A percentile compares a stretch with the other conserved stretches of the same genome.
Conservation (phyloP, 2,329 filamentous ascomycete genomes). For the Botryotinia calthae region DNA sequence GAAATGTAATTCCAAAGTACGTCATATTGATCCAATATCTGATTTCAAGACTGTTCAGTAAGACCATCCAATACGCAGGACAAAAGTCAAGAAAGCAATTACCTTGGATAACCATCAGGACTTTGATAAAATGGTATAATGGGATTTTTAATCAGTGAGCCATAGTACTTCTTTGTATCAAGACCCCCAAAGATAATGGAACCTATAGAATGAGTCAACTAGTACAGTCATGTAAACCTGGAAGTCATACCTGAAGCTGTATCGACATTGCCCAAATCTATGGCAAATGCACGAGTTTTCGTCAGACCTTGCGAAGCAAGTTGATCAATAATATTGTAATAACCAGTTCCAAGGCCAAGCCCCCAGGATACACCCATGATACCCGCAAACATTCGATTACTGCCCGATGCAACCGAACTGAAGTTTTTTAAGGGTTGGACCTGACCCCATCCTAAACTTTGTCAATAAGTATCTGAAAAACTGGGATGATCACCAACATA, state of each 20-base stretch:
- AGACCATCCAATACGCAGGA: background rate
- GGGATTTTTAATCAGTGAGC: slow-evolving; percentile 25
- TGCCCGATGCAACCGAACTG: slow-evolving; percentile 22
- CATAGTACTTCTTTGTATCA: slow-evolving; percentile 29
- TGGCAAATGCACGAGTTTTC: slow-evolving; percentile 29
- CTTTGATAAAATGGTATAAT: slow-evolving; percentile 24
- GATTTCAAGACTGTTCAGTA: background rate
- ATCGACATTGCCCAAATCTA: slow-evolving; percentile 26
- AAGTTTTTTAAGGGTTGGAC: slow-evolving; percentile 11
- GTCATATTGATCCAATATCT: slow-evolving; percentile 31
- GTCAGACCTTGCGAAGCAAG: slow-evolving; percentile 25
- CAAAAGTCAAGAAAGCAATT: background rate
- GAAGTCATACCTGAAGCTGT: slow-evolving; percentile 20
- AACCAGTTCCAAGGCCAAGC: slow-evolving; percentile 19
- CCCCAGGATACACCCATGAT: slow-evolving; percentile 23
- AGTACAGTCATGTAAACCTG: background rate
- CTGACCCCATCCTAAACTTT: slow-evolving; percentile 4
- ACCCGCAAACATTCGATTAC: slow-evolving; percentile 14
- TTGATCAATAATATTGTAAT: slow-evolving; percentile 25
- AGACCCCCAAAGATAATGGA: slow-evolving; percentile 30
- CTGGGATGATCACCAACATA: background rate
- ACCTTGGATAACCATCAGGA: slow-evolving; percentile 25
- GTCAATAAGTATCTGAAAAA: background rate
- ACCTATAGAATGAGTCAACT: slow-evolving; percentile 17
- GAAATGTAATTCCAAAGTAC: slow-evolving; percentile 27